Percentiles rank a stretch among this genome's conserved stretches.
Conservation (phyloP, 225 moss, liverwort and hornwort genomes). For the Polytrichum formosum region DNA sequence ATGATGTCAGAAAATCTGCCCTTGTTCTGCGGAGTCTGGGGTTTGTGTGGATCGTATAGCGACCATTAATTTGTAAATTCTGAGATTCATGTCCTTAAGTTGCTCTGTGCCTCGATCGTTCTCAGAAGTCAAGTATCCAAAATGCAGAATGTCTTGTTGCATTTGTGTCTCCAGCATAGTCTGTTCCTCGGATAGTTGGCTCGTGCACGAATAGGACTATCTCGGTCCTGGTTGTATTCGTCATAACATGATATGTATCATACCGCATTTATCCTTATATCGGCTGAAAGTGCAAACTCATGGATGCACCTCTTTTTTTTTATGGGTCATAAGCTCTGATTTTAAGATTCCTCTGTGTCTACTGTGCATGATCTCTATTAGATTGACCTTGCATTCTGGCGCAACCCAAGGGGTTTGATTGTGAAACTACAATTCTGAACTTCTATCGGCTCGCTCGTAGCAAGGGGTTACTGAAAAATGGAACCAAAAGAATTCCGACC, state of each 20-base stretch:
- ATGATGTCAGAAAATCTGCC: background rate
- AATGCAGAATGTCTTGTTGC: background rate
- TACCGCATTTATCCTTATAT: conserved; percentile 26
- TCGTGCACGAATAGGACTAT: conserved; percentile 1
- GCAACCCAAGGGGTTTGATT: no score
- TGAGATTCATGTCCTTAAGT: conserved; percentile 5
- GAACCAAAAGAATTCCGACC: no score
- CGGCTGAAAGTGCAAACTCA: no score
- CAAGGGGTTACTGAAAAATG: no score
- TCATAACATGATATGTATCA: conserved; percentile 21
- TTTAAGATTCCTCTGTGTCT: no score
- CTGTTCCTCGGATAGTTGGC: background rate
- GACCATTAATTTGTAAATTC: conserved; percentile 15
- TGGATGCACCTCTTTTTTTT: no score
- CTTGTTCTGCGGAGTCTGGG: conserved; percentile 6
- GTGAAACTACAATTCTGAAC: no score
- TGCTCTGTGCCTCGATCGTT: conserved; percentile 1
- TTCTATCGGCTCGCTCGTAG: no score
- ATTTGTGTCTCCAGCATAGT: background rate
- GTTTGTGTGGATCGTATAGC: conserved; percentile 9
- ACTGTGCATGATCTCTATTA: no score
- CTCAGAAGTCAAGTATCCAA: background rate
- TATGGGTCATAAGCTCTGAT: no score
- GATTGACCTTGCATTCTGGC: no score
- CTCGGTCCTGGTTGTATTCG: conserved; percentile 26